These are phyloP conservation scores for Cladophialophora carrionii DNA, from an alignment of 2,329 filamentous ascomycete species.

Conservation along the genomic window DNA sequence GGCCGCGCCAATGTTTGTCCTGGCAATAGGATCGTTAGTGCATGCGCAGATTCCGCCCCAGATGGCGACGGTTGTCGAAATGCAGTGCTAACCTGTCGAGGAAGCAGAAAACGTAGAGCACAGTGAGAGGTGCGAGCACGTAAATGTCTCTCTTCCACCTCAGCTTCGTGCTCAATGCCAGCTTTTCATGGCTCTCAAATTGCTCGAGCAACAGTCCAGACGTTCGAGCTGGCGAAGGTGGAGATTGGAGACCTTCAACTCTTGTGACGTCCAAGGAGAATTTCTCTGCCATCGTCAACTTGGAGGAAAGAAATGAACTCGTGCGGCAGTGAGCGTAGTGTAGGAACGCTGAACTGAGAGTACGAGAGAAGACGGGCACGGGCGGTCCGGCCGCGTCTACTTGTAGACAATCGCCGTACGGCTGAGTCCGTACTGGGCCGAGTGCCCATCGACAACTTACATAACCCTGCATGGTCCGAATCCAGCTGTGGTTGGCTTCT, in stretches of 20 bases:
- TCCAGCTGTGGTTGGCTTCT: background rate
- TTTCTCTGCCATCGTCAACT: background rate
- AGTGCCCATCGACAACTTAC: background rate
- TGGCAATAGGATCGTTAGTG: conserved; percentile 27
- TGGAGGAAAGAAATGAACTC: background rate
- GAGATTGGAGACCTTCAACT: background rate
- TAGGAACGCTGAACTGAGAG: background rate
- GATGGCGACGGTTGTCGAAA: background rate
- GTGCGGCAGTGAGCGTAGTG: background rate
- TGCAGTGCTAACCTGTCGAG: background rate
- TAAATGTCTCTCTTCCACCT: conserved; percentile 16
- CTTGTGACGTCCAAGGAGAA: background rate
- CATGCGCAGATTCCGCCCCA: background rate
- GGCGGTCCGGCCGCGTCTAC: background rate
- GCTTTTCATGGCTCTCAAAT: background rate
- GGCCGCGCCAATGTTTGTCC: conserved; percentile 79
- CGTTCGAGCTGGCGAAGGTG: conserved; percentile 3
- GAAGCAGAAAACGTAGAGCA: conserved; percentile 51
- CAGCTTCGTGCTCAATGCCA: conserved; percentile 9
- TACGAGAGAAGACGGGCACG: background rate
- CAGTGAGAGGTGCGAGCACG: background rate
- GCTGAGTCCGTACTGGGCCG: too few species aligned
- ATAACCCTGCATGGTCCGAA: background rate
- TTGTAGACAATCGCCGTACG: background rate
- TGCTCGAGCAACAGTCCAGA: background rate